phyloP scores from a whole-genome alignment of 2,329 filamentous ascomycete genomes.

The Microsporum ferrugineum region DNA sequence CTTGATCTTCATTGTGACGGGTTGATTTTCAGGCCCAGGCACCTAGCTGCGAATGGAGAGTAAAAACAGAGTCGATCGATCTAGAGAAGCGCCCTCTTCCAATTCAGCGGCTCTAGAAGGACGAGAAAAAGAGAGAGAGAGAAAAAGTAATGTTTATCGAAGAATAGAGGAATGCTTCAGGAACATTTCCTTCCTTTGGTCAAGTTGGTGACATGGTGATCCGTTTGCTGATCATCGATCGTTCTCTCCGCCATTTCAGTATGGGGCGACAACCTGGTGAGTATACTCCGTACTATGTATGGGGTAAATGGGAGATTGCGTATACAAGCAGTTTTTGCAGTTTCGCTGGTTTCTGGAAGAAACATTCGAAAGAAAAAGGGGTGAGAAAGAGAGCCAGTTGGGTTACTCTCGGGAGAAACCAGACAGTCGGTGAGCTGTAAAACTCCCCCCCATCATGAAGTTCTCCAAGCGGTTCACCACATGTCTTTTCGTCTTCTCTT shows the following conservation, averaged over 20 bases:
- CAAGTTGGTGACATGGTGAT: background rate
- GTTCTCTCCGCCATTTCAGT: background rate
- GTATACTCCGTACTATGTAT: background rate
- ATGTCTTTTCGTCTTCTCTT: background rate
- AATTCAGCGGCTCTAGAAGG: background rate
- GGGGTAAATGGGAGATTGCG: background rate
- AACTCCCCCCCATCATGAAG: background rate
- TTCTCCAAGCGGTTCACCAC: background rate
- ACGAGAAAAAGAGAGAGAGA: background rate
- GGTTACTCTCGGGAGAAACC: background rate
- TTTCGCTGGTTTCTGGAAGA: background rate
- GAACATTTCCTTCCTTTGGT: background rate
- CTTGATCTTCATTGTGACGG: background rate
- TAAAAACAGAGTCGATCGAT: background rate
- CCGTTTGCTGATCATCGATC: background rate
- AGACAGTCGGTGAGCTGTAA: background rate
- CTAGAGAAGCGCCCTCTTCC: background rate
- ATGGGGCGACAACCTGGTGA: background rate
- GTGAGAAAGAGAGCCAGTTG: background rate
- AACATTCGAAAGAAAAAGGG: background rate
- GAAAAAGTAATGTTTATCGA: background rate
- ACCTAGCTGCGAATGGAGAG: background rate
- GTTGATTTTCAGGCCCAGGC: background rate
- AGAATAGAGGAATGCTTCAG: background rate
- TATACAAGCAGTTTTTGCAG: background rate